Base-by-base conservation (phyloP, 2,329 filamentous ascomycete genomes). In the Peltaster fructicola region DNA sequence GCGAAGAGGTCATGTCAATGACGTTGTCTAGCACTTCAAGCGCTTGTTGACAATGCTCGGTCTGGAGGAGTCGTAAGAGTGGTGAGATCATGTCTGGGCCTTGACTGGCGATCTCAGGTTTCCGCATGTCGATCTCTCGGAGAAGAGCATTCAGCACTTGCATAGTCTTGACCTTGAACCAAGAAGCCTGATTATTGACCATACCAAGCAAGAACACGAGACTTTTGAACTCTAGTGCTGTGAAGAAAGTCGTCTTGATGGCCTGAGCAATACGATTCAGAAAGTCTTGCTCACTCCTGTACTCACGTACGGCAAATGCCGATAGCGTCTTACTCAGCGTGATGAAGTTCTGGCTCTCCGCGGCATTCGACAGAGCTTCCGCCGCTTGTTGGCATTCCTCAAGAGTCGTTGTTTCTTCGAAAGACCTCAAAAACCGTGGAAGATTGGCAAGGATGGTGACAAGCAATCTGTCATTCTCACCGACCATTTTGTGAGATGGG, bases 31-130 rank as follows among this genome's bases (percentile, higher is more conserved):
- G 59, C 1, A 98, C 85, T 36, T 81, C 72, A 7, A 98, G 58
- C 7, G 88, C 88, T 43, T 92, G 77, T 50, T 88, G 81, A 48
- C 84, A 95, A 41, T 84, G 84, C 31, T 91, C 81, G 2, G 85
- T 93, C 46, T 93, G 84, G 18, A 98, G 55, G 11, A 98, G 62
- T 26, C 88, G 71, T 27, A 98, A 57, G 1, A 98, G 62, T 0
- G 88, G 90, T 1, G 88, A 93, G 28, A 98, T 91, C 23, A 98
- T 64, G 51, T 98, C 90, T 1, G 85, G 84, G 0, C 88, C 85
- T 48, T 95, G 82, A 6, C 72, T 74, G 4, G 82, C 77, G 34
- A 98, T 79, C 36, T 92, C 84, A 0, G 77, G 71, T 40, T 84
- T 84, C 27, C 75, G 73, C 77, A 95, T 91, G 44, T 98, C 84